phyloP scores from a whole-genome alignment of 768 basidiomycete species.

The Russula compacta region DNA sequence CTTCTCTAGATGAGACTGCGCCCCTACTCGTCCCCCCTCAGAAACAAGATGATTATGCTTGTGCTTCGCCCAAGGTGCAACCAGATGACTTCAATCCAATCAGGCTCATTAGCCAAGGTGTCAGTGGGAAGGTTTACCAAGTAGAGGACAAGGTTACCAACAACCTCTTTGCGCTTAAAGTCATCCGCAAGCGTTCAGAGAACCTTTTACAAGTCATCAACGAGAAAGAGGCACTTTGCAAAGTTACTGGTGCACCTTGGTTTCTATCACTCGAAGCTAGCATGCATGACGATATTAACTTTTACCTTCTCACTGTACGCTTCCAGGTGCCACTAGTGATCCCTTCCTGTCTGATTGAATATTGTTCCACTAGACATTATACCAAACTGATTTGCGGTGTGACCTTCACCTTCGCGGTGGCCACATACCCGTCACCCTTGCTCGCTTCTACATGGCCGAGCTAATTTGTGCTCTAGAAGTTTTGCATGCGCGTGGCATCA shows the following conservation, averaged over 20 bases:
- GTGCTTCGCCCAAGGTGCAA: not conserved
- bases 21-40: not conserved
- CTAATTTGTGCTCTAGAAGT: conserved; percentile 23
- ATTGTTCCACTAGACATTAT: not conserved
- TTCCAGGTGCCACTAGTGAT: not conserved
- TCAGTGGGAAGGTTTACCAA: conserved; percentile 16
- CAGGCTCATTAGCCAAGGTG: conserved; percentile 15
- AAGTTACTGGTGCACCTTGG: conserved; percentile 5
- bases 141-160: conserved; percentile 13
- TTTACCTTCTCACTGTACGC: conserved; percentile 19
- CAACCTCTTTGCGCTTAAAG: conserved; percentile 12
- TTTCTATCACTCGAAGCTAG: conserved; percentile 19
- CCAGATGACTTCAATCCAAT: conserved; percentile 12
- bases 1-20: conserved; percentile 7
- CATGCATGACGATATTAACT: conserved; percentile 18
- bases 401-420: conserved; percentile 15
- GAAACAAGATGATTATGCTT: not conserved
- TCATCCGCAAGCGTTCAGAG: conserved; percentile 13
- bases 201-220: conserved; percentile 1
- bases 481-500: conserved; percentile 33
- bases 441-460: conserved; percentile 18
- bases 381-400: conserved; percentile 12
- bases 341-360: not conserved
- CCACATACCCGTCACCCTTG: conserved; percentile 4
- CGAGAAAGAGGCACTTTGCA: conserved; percentile 15